phyloP scores from a whole-genome alignment of 2,329 filamentous ascomycete genomes.

The Orbilia javanica region DNA sequence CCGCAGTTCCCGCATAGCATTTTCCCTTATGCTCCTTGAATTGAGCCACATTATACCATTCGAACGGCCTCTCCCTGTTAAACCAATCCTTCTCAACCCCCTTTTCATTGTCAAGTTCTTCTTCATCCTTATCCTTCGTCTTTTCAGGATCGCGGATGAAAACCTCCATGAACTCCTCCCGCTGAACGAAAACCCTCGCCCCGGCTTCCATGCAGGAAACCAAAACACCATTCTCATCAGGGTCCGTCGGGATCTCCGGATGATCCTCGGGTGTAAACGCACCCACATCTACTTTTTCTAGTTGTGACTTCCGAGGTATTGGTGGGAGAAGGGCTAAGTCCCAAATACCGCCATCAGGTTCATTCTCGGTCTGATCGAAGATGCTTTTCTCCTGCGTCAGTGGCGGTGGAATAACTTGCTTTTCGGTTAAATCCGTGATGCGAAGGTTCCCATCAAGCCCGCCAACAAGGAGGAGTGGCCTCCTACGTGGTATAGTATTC shows the following conservation, averaged over 20 bases:
- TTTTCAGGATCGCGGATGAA: conserved; percentile 56
- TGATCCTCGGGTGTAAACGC: conserved; percentile 55
- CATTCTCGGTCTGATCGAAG: conserved; percentile 51
- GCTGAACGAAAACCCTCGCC: conserved; percentile 57
- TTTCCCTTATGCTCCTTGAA: conserved; percentile 59
- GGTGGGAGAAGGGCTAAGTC: conserved; percentile 58
- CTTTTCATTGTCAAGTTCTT: conserved; percentile 51
- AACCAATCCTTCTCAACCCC: conserved; percentile 60
- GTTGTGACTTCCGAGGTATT: conserved; percentile 43
- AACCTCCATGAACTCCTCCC: conserved; percentile 59
- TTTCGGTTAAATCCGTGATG: conserved; percentile 55
- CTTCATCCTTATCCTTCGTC: conserved; percentile 48
- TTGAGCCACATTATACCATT: conserved; percentile 60
- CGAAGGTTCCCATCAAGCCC: conserved; percentile 53
- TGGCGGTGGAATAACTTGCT: conserved; percentile 56
- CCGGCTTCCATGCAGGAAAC: conserved; percentile 57
- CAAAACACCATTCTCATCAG: conserved; percentile 55
- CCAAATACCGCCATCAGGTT: conserved; percentile 58
- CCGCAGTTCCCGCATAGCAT: conserved; percentile 50
- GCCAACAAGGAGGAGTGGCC: conserved; percentile 57
- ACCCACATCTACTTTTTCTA: conserved; percentile 53
- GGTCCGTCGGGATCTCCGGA: conserved; percentile 54
- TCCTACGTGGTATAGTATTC: conserved; percentile 54
- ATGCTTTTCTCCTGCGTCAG: conserved; percentile 55
- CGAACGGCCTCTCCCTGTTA: conserved; percentile 58